phyloP scores from a whole-genome alignment of 2,329 filamentous ascomycete species.

The Rasamsonia emersonii region DNA sequence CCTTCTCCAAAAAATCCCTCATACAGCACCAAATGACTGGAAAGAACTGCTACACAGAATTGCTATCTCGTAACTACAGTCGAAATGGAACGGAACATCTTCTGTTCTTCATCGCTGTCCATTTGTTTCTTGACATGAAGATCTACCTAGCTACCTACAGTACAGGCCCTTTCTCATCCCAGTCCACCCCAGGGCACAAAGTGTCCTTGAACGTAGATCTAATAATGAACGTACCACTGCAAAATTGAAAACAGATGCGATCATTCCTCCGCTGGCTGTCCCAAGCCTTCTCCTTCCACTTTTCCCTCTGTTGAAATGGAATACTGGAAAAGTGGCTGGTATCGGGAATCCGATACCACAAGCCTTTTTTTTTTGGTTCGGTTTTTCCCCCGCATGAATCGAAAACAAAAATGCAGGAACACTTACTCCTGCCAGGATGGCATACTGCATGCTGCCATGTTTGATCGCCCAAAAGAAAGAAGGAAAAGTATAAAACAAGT shows the following conservation, averaged over 20 bases:
- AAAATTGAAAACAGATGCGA: conserved; percentile 9
- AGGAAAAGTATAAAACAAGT: conserved; percentile 8
- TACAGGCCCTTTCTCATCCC: conserved; percentile 16
- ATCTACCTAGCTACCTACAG: conserved; percentile 18
- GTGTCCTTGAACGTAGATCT: conserved; percentile 1
- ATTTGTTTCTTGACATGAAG: conserved; percentile 10
- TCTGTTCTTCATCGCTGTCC: conserved; percentile 8
- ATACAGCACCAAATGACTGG: no score
- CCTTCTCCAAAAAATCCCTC: no score
- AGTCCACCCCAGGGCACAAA: conserved; percentile 12
- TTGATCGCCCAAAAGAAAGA: conserved; percentile 12
- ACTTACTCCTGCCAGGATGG: background rate
- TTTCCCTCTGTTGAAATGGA: conserved; percentile 2
- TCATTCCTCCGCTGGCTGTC: conserved; percentile 4
- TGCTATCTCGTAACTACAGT: no score
- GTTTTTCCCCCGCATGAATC: background rate
- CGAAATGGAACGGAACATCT: conserved; percentile 1
- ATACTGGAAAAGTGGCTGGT: conserved; percentile 10
- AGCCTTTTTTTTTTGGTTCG: conserved; percentile 8
- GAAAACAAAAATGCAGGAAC: conserved; percentile 4
- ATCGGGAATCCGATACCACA: conserved; percentile 9
- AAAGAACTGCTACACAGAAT: no score
- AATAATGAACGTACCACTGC: conserved; percentile 3
- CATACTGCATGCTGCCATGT: conserved; percentile 9
- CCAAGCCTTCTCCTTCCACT: conserved; percentile 11